A percentile compares a stretch with the other conserved stretches of the same genome.
Conservation (phyloP, 495 filamentous ascomycete species). For the Pseudoneurospora amorphoporcata region DNA sequence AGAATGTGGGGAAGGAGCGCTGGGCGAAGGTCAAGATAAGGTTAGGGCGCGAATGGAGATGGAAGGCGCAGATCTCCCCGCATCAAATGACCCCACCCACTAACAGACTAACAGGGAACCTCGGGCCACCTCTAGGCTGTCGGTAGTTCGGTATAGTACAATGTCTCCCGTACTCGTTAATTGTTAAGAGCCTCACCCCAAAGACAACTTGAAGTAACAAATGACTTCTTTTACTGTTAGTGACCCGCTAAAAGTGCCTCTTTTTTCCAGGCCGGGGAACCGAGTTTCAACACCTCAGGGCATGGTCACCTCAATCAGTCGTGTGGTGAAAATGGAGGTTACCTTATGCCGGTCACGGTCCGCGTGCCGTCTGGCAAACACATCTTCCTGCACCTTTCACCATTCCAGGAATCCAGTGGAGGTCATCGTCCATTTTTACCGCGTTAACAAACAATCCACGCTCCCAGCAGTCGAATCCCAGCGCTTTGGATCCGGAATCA, state of each 20-base stretch:
- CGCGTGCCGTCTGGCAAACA: constrained; percentile 1
- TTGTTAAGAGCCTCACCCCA: background rate
- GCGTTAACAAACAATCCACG: background rate
- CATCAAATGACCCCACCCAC: background rate
- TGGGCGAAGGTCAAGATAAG: background rate
- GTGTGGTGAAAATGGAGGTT: background rate
- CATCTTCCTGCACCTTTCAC: background rate
- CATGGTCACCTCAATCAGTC: background rate
- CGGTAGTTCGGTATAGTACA: background rate
- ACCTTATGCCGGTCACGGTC: background rate
- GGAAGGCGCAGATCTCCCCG: background rate
- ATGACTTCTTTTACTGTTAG: background rate
- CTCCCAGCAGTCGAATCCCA: background rate
- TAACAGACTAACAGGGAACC: background rate
- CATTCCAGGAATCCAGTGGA: background rate
- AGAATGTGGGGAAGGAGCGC: background rate
- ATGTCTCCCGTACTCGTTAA: background rate
- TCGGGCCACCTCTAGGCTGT: background rate
- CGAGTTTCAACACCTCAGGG: background rate
- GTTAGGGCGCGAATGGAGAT: background rate
- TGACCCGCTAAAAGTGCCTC: background rate
- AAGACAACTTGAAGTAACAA: background rate
- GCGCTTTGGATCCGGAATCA: background rate
- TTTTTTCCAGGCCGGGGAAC: background rate
- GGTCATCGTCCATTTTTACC: background rate